Base-by-base conservation (phyloP, 495 filamentous ascomycete genomes). In the Recurvomyces mirabilis region DNA sequence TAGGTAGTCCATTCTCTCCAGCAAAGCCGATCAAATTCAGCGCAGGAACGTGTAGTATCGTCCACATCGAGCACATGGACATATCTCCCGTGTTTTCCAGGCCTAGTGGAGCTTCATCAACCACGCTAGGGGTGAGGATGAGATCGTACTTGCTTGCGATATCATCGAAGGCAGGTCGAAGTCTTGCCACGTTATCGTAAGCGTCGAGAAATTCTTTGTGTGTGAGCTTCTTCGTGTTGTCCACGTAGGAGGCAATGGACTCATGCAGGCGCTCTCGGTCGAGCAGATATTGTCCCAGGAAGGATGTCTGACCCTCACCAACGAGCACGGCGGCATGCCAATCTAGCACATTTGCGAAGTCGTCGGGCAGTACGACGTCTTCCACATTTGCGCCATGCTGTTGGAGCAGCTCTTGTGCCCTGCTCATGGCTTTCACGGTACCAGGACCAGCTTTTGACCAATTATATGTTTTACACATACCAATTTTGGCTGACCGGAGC, bases 11-110 rank as follows among this genome's bases (percentile, higher is more conserved):
- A 36, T 68, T 63, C 30, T 55, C 61, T 0, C 70, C 69, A 26
- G 59, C 57, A 42, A 75, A 73, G 0, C 67, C 72, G 1, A 69
- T 69, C 5, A 74, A 49, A 34, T 74, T 70, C 22, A 72, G 49
- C 14, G 64, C 65, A 5, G 72, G 70, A 5, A 64, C 65, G 33
- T 72, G 70, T 11, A 73, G 52, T 20, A 62, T 47, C 3, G 58
- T 59, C 39, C 39, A 42, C 43, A 45, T 52, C 64, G 62, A 59
- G 35, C 40, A 29, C 35, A 61, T 62, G 49, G 67, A 69, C 10
- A 58, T 63, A 28, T 69, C 56, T 42, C 53, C 72, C 6, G 68
- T 75, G 19, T 53, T 63, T 14, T 54, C 56, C 5, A 60, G 29
- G 0, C 71, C 72, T 7, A 64, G 42, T 0, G 72, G 68, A 1